Evolutionary conservation across 2,329 filamentous ascomycete species (phyloP), one percentile per base, ranked within the genome.

Genomic region (Zasmidium angulare): DNA sequence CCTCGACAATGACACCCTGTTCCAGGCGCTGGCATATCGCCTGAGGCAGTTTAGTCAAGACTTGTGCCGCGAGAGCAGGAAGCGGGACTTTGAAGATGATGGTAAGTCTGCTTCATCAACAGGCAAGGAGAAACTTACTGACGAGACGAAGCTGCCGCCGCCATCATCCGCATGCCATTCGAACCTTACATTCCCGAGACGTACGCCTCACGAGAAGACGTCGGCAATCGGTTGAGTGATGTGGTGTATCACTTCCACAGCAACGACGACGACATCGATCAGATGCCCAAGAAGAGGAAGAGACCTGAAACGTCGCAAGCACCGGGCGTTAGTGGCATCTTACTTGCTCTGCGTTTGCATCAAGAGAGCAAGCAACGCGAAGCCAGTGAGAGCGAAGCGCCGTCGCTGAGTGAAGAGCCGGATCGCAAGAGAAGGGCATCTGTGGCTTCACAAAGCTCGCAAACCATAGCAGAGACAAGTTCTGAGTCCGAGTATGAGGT

Each of bases 21-120:
- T 81, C 65, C 67, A 70, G 21, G 61, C 70, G 14, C 59, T 77
- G 11, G 71, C 72, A 1, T 74, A 66, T 46, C 72, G 77, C 6
- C 66, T 76, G 11, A 66, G 71, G 6, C 67, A 69, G 4, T 79
- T 80, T 62, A 71, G 76, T 46, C 72, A 73, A 50, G 76, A 76
- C 36, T 70, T 81, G 19, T 76, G 73, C 59, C 69, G 69, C 50
- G 73, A 71, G 2, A 76, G 72, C 57, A 70, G 73, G 63, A 61
- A 73, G 36, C 68, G 77, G 12, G 67, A 68, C 19, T 78, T 77
- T 53, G 61, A 75, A 55, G 74, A 79, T 57, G 76, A 78, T 20
- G 74, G 77, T 77, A 67, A 72, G 73, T 72, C 3, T n/a, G 6
- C 7, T 12, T 14, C 24, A 46, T 23, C n/a, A 47, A 19, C 22